These are phyloP conservation scores for Prunus padus DNA, from an alignment of 306 rosid genomes.

Conservation along the genomic window DNA sequence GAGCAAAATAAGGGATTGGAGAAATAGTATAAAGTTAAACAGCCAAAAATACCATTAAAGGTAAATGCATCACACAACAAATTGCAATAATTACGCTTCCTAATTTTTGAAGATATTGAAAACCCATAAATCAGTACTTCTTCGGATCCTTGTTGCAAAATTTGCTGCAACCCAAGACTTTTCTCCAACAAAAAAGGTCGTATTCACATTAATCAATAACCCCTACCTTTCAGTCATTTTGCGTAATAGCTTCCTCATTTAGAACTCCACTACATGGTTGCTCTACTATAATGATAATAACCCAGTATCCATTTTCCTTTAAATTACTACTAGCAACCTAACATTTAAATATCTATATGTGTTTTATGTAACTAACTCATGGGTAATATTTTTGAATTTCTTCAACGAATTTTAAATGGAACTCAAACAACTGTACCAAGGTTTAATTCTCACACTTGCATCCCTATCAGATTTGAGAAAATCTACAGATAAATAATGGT, in stretches of 20 bases:
- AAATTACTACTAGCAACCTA: neutral
- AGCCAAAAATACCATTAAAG: neutral
- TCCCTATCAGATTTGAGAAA: neutral
- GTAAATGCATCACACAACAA: neutral
- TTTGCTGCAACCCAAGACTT: neutral
- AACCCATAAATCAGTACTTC: neutral
- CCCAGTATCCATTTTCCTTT: neutral
- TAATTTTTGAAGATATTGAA: neutral
- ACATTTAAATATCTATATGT: neutral
- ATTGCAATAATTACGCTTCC: neutral
- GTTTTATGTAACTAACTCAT: neutral
- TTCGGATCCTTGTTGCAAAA: neutral
- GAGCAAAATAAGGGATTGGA: neutral
- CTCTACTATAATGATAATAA: neutral
- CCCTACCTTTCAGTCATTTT: neutral
- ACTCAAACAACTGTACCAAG: neutral
- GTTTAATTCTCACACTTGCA: neutral
- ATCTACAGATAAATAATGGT: neutral
- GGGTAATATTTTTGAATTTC: neutral
- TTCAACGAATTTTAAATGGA: neutral
- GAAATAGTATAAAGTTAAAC: neutral
- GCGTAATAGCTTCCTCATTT: neutral
- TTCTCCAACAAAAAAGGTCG: neutral
- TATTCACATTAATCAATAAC: neutral
- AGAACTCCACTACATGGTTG: neutral